Base-by-base conservation (phyloP, 2,329 filamentous ascomycete genomes). In the Trichophyton rubrum region DNA sequence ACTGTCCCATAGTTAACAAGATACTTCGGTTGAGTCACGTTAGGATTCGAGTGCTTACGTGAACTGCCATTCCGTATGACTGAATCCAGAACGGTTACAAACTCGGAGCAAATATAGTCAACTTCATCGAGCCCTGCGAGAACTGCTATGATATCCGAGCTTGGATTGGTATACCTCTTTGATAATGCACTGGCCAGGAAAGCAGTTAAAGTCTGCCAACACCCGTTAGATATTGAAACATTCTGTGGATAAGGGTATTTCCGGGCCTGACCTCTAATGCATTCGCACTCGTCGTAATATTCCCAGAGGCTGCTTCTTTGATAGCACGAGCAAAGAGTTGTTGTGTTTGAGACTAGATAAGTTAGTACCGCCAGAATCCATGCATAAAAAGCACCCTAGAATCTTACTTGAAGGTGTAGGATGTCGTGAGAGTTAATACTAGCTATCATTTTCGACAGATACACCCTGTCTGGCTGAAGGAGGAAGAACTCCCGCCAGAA, bases 401-500 rank as follows among this genome's bases (percentile, higher is more conserved):
- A 41, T 60, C 68, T 66, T 70, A 84, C 81, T 74, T 95, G 89
- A 56, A 89, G 77, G 62, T 86, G 83, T 47, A 96, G 78, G 64
- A 95, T 79, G 67, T 91, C 85, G 66, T 89, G 85, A 4, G 90
- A 83, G 58, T 82, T 81, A 45, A 93, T 77, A n/a, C 81, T 78
- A 64, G 85, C 82, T 63, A 99, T 77, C 56, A 90, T 81, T 57
- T 76, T 77, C 70, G 84, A 82, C 65, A 99, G 77, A 56, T 84
- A 82, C 3, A 79, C 72, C 60, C 83, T 81, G 70, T 96, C 90
- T 22, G 92, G 91, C 64, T 85, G 85, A 62, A 96, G 80, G 41
- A 99, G 81, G 73, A 99, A 99, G 76, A 99, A 90, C 74, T 96
- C 93, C 66, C 84, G 82, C 93, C 93, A 99, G 76, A 96, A 99